A percentile compares a stretch with the other conserved stretches of the same genome.
phyloP scores from a whole-genome alignment of 2,329 filamentous ascomycete species.

The Annulohypoxylon truncatum region DNA sequence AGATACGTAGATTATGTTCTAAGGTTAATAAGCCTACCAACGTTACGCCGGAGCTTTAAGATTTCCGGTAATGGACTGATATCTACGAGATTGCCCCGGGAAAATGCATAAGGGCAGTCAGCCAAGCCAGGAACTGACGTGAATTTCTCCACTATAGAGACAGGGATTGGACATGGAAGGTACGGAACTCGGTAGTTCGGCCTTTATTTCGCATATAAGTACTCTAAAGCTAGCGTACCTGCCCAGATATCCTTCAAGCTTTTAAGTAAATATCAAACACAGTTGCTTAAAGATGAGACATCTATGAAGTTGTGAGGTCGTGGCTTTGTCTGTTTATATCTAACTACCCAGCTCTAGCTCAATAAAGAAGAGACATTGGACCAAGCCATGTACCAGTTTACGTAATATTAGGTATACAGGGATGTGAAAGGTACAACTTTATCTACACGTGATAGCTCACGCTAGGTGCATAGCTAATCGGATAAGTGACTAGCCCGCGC shows the following conservation, averaged over 20 bases:
- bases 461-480: background rate
- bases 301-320: background rate
- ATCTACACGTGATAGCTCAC: constrained; percentile 10
- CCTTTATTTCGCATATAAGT: background rate
- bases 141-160: constrained; percentile 10
- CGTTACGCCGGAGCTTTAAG: constrained; percentile 29
- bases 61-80: constrained; percentile 29
- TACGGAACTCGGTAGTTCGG: constrained; percentile 16
- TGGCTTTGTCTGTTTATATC: background rate
- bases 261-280: background rate
- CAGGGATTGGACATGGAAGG: constrained; percentile 17
- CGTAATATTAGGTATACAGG: background rate
- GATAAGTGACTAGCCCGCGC: background rate
- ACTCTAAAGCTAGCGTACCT: background rate
- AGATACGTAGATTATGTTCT: constrained; percentile 15
- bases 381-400: background rate
- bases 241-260: background rate
- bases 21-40: constrained; percentile 34
- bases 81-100: constrained; percentile 20
- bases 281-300: background rate
- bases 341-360: background rate
- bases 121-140: constrained; percentile 35
- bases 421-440: background rate
- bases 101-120: constrained; percentile 32
- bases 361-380: background rate